phyloP scores from a whole-genome alignment of 352 stramenopile genomes.

The Globisporangium cystogenes region DNA sequence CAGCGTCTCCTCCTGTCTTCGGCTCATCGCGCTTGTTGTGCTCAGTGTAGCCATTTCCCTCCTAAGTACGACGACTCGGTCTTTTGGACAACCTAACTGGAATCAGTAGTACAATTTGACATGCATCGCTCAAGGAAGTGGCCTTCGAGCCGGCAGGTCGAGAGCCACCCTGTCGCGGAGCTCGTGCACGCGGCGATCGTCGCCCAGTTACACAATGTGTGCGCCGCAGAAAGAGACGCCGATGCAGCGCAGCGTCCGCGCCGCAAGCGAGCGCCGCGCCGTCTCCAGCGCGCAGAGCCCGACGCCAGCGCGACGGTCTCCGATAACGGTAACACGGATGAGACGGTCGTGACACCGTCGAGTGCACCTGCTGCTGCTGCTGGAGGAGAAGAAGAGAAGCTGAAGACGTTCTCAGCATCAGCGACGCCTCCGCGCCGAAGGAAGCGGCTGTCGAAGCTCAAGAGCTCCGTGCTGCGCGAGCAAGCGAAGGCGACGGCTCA shows the following conservation, averaged over 20 bases:
- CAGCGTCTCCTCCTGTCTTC: slow-evolving; percentile 24
- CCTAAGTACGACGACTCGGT: background rate
- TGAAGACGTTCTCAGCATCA: background rate
- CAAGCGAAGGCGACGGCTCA: background rate
- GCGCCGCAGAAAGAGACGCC: background rate
- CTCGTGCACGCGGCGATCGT: slow-evolving; percentile 4
- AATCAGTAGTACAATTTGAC: background rate
- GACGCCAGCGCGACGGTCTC: background rate
- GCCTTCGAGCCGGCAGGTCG: background rate
- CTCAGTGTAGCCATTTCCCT: background rate
- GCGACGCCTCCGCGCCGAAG: slow-evolving; percentile 3
- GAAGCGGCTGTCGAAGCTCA: slow-evolving; percentile 33
- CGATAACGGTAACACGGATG: background rate
- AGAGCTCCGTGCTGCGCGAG: slow-evolving; percentile 14
- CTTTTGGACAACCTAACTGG: background rate
- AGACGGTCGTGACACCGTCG: background rate
- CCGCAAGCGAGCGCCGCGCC: slow-evolving; percentile 7
- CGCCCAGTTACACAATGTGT: background rate
- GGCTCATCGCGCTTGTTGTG: background rate
- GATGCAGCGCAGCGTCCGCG: slow-evolving; percentile 4
- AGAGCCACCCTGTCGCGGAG: slow-evolving; percentile 1
- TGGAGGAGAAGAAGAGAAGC: background rate
- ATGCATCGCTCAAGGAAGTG: background rate
- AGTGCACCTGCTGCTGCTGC: background rate
- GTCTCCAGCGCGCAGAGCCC: background rate